Conservation (phyloP, 805 yeast species). For the Candida odintsovae region DNA sequence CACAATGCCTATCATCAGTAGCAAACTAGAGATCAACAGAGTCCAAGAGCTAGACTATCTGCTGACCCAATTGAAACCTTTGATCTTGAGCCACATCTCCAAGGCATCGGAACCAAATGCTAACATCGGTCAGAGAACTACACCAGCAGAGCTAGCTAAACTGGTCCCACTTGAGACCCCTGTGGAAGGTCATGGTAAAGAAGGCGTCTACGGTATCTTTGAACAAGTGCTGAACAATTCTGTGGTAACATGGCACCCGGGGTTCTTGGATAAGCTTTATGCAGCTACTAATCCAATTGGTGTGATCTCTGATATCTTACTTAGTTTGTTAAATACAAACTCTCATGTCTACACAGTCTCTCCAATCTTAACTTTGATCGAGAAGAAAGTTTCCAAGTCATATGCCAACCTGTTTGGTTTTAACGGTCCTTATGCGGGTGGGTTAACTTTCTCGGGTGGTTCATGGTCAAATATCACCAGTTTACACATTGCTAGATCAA, state of each 20-base stretch:
- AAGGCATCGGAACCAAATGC: constrained; percentile 37
- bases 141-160: constrained; percentile 42
- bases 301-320: constrained; percentile 60
- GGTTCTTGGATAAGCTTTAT: constrained; percentile 76
- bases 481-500: constrained; percentile 68
- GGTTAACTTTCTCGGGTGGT: constrained; percentile 82
- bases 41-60: constrained; percentile 52
- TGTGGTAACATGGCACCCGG: constrained; percentile 83
- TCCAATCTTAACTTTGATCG: constrained; percentile 73
- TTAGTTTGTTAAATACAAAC: constrained; percentile 72
- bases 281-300: constrained; percentile 88
- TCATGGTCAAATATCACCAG: constrained; percentile 82
- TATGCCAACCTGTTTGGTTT: constrained; percentile 68
- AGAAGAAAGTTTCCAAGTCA: constrained; percentile 57
- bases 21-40: constrained; percentile 41
- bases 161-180: constrained; percentile 32
- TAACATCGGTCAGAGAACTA: constrained; percentile 45
- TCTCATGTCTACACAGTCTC: constrained; percentile 83
- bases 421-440: constrained; percentile 55
- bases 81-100: constrained; percentile 50
- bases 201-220: constrained; percentile 43
- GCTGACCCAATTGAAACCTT: constrained; percentile 43
- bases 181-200: constrained; percentile 32
- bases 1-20: constrained; percentile 20
- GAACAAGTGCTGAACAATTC: constrained; percentile 58